A percentile compares a stretch with the other conserved stretches of the same genome.
Evolutionary conservation across 768 basidiomycete genomes (phyloP).

Genomic region (Tulasnella sp.): DNA sequence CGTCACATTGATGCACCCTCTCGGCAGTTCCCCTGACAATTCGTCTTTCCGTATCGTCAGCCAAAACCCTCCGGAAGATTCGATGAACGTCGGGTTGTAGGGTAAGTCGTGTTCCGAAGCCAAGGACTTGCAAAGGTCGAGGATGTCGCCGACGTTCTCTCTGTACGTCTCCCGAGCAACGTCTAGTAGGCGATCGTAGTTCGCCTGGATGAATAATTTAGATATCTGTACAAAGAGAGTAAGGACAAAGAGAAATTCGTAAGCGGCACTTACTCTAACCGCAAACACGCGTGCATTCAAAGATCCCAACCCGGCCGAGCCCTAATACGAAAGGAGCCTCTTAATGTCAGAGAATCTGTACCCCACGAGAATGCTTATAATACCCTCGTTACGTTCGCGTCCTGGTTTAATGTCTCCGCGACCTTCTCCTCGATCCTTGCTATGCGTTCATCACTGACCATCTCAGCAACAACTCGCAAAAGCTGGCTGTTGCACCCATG

Average conservation of each 20-base stretch:
- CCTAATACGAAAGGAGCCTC: constrained; percentile 23
- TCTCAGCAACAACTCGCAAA: constrained; percentile 52
- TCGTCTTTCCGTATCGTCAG: constrained; percentile 59
- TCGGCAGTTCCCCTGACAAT: constrained; percentile 49
- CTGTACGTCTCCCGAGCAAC: constrained; percentile 92
- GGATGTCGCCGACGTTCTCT: constrained; percentile 85
- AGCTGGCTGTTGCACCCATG: constrained; percentile 46
- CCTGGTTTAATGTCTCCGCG: constrained; percentile 59
- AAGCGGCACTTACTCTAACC: constrained; percentile 44
- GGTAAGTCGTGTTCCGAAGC: constrained; percentile 55
- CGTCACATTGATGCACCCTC: constrained; percentile 56
- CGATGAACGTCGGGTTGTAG: constrained; percentile 52
- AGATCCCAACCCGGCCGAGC: constrained; percentile 41
- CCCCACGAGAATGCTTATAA: not conserved
- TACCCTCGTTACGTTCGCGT: constrained; percentile 49
- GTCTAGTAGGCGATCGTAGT: constrained; percentile 73
- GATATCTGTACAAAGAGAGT: too few relatives aligned
- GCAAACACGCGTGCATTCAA: constrained; percentile 82
- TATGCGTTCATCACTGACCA: constrained; percentile 65
- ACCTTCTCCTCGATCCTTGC: constrained; percentile 50
- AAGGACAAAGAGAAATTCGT: not conserved
- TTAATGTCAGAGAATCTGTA: too few relatives aligned
- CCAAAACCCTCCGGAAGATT: constrained; percentile 52
- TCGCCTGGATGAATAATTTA: constrained; percentile 37
- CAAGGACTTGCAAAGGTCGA: constrained; percentile 47